phyloP scores from a whole-genome alignment of 2,329 filamentous ascomycete genomes.

The Aspergillus intermedius region DNA sequence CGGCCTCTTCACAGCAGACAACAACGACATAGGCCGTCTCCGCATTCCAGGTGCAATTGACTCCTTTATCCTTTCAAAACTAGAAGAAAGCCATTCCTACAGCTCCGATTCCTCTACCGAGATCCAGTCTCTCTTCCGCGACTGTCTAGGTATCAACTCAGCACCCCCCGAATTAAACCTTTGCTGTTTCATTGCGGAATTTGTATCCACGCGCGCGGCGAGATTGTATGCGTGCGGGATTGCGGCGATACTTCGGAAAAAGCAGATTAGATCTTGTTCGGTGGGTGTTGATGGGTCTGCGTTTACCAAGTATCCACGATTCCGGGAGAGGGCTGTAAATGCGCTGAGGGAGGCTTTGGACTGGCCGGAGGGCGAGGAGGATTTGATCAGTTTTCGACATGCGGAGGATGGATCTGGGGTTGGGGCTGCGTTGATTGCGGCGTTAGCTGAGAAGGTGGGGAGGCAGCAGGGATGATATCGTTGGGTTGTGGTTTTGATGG shows the following conservation, averaged over 20 bases:
- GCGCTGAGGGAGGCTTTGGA: slow-evolving; percentile 87
- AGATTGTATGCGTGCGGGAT: slow-evolving; percentile 90
- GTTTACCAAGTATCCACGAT: slow-evolving; percentile 98
- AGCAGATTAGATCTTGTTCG: slow-evolving; percentile 72
- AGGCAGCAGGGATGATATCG: not conserved
- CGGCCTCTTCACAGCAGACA: slow-evolving; percentile 60
- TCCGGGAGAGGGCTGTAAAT: slow-evolving; percentile 77
- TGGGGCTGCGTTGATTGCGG: slow-evolving; percentile 80
- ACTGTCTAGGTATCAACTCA: slow-evolving; percentile 63
- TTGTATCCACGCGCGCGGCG: slow-evolving; percentile 87
- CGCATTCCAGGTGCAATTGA: slow-evolving; percentile 79
- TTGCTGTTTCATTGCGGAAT: slow-evolving; percentile 77
- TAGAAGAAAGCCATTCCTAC: slow-evolving; percentile 89
- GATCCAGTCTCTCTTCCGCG: slow-evolving; percentile 69
- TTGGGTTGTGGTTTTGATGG: no score
- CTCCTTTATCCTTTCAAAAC: slow-evolving; percentile 79
- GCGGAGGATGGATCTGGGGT: slow-evolving; percentile 90
- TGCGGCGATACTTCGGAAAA: slow-evolving; percentile 94
- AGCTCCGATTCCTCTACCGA: slow-evolving; percentile 61
- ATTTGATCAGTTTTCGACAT: slow-evolving; percentile 72
- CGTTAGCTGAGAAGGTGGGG: slow-evolving; percentile 37
- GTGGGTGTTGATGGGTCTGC: slow-evolving; percentile 93
- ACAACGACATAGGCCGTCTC: slow-evolving; percentile 69
- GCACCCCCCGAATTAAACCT: slow-evolving; percentile 75
- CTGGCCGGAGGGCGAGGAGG: slow-evolving; percentile 71